Conservation (phyloP, 176 grass and related monocot genomes). For the Bonia amplexicaulis region DNA sequence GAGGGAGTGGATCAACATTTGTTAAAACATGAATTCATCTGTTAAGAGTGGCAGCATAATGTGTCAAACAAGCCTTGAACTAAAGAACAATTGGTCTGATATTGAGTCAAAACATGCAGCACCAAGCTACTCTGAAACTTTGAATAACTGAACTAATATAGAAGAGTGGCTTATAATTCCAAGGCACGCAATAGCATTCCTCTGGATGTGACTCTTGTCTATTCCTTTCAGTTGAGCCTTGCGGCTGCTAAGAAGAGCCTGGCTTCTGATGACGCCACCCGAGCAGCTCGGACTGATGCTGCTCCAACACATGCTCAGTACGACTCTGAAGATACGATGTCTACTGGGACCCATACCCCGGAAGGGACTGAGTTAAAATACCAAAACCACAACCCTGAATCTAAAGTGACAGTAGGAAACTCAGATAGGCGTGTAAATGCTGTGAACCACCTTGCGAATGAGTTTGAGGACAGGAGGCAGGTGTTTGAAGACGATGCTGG, state of each 20-base stretch:
- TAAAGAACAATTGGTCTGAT: not conserved
- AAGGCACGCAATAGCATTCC: not conserved
- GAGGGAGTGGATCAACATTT: not conserved
- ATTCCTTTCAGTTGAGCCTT: constrained; percentile 63
- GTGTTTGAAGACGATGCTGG: constrained; percentile 67
- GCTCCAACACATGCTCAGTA: constrained; percentile 40
- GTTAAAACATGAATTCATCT: constrained; percentile 17
- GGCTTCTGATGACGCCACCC: constrained; percentile 36
- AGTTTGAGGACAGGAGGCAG: constrained; percentile 62
- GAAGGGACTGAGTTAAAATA: constrained; percentile 43
- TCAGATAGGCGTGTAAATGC: constrained; percentile 37
- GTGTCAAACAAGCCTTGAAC: not conserved
- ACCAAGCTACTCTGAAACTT: not conserved
- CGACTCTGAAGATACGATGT: constrained; percentile 67
- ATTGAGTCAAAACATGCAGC: not conserved
- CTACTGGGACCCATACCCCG: constrained; percentile 49
- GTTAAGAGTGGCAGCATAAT: not conserved
- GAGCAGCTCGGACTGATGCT: constrained; percentile 27
- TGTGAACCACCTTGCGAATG: constrained; percentile 65
- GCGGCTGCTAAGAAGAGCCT: constrained; percentile 78
- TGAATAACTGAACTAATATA: constrained; percentile 2
- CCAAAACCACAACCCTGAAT: constrained; percentile 30
- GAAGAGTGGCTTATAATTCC: constrained; percentile 1
- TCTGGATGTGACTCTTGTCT: constrained; percentile 23
- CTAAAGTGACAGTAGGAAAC: constrained; percentile 31